Evolutionary conservation across 768 basidiomycete genomes (phyloP).

Genomic region (Flagelloscypha sp.): DNA sequence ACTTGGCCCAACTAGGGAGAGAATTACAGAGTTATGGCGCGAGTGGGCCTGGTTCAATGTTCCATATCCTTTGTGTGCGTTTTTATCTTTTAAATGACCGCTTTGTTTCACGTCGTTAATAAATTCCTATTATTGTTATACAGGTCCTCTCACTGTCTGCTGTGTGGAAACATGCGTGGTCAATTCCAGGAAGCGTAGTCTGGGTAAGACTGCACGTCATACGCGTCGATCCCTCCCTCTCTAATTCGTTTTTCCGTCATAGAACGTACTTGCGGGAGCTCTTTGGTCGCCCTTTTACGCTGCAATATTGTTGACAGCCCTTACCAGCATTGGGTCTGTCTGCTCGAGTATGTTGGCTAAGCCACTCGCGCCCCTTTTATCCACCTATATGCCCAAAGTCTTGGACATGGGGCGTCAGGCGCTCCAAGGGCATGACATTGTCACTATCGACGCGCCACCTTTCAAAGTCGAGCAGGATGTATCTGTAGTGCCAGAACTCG

Average conservation of each 20-base stretch:
- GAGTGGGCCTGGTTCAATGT: constrained; percentile 51
- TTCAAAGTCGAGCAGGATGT: too few species aligned
- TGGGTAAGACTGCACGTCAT: constrained; percentile 47
- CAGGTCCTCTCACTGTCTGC: constrained; percentile 79
- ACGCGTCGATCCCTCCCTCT: constrained; percentile 11
- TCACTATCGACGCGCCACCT: constrained; percentile 29
- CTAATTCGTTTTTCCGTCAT: constrained; percentile 10
- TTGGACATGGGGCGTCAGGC: constrained; percentile 79
- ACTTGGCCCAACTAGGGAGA: constrained; percentile 65
- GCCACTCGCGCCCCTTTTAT: constrained; percentile 79
- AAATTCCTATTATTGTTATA: too few species aligned
- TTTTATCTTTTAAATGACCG: too few species aligned
- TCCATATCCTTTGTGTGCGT: constrained; percentile 77
- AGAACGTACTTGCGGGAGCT: constrained; percentile 89
- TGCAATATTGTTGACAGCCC: constrained; percentile 68
- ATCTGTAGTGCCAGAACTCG: neutral
- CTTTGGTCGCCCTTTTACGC: constrained; percentile 78
- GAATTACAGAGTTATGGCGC: constrained; percentile 76
- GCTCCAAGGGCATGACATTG: constrained; percentile 57
- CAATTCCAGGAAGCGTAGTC: constrained; percentile 87
- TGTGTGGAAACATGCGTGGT: constrained; percentile 97
- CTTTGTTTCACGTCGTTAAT: too few species aligned
- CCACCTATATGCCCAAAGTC: constrained; percentile 74
- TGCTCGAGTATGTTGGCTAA: constrained; percentile 73
- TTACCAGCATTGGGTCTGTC: constrained; percentile 83